Conservation (phyloP, 345 rosid species). For the Geranium rotundifolium region DNA sequence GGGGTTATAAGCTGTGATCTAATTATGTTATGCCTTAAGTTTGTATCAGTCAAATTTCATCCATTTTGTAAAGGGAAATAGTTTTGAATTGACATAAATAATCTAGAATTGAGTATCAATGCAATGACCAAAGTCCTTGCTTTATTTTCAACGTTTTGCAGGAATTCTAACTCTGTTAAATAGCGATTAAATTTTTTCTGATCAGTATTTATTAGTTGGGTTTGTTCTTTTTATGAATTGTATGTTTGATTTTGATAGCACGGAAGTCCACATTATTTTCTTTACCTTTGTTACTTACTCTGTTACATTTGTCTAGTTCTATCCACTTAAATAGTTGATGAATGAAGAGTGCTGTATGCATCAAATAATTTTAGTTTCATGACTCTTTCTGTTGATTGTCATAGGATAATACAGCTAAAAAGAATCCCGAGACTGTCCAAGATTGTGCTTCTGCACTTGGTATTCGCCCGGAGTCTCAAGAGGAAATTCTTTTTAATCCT, state of each 20-base stretch:
- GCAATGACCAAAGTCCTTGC: too few species aligned
- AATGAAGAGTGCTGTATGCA: not conserved
- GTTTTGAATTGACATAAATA: not conserved
- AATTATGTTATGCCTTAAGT: too few species aligned
- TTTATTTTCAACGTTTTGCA: not conserved
- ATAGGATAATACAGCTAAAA: constrained; percentile 28
- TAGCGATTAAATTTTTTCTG: not conserved
- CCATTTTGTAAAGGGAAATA: too few species aligned
- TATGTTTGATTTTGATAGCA: not conserved
- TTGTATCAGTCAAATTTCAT: too few species aligned
- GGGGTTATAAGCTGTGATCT: too few species aligned
- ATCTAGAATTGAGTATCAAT: not conserved
- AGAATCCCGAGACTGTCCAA: constrained; percentile 14
- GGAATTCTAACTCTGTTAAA: not conserved
- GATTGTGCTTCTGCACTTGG: constrained; percentile 23
- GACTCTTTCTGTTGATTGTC: constrained; percentile 6
- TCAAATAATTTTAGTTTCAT: not conserved
- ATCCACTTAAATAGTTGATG: not conserved
- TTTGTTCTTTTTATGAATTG: not conserved
- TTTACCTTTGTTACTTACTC: not conserved
- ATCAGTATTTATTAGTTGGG: not conserved
- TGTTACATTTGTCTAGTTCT: not conserved
- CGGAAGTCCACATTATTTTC: not conserved
- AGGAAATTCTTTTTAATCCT: constrained; percentile 78
- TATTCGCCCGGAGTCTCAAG: constrained; percentile 28